phyloP scores from a whole-genome alignment of 2,329 filamentous ascomycete genomes.

The Colletotrichum lupini region DNA sequence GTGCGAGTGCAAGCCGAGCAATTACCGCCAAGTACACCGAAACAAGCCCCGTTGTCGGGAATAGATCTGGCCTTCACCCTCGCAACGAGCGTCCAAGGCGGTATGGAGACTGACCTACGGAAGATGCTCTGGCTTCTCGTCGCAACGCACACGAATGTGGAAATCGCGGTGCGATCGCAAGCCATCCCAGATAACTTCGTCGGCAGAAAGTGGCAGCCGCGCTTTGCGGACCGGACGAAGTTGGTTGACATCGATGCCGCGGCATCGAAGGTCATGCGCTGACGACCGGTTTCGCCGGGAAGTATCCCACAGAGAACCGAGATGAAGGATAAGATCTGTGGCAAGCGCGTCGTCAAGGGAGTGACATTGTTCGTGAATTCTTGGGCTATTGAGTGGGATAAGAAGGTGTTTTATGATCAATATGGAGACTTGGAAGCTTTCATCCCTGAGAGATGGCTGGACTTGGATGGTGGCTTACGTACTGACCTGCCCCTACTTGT shows the following conservation, averaged over 20 bases:
- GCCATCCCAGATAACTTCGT: constrained; percentile 53
- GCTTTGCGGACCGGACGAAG: constrained; percentile 49
- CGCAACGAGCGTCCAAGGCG: constrained; percentile 45
- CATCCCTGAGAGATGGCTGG: constrained; percentile 46
- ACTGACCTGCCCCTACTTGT: constrained; percentile 46
- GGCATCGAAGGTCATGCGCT: constrained; percentile 56
- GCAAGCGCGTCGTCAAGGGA: constrained; percentile 54
- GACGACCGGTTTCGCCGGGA: constrained; percentile 52
- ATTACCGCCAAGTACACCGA: constrained; percentile 44
- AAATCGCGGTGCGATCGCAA: constrained; percentile 46
- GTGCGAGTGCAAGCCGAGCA: constrained; percentile 37
- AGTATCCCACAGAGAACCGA: constrained; percentile 53
- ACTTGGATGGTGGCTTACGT: constrained; percentile 30
- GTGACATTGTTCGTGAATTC: constrained; percentile 55
- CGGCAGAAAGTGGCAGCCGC: constrained; percentile 50
- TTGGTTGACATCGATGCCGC: constrained; percentile 56
- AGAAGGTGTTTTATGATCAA: constrained; percentile 51
- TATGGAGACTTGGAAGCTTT: constrained; percentile 41
- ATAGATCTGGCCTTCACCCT: constrained; percentile 49
- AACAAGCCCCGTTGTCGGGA: constrained; percentile 33
- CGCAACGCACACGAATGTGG: constrained; percentile 44
- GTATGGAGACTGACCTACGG: constrained; percentile 45
- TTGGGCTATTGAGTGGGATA: constrained; percentile 51
- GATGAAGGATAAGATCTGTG: constrained; percentile 48
- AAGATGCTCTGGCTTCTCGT: constrained; percentile 46